Evolutionary conservation across 2,329 filamentous ascomycete species (phyloP), one percentile per base, ranked within the genome.

Genomic region (Chaetomium sp.): DNA sequence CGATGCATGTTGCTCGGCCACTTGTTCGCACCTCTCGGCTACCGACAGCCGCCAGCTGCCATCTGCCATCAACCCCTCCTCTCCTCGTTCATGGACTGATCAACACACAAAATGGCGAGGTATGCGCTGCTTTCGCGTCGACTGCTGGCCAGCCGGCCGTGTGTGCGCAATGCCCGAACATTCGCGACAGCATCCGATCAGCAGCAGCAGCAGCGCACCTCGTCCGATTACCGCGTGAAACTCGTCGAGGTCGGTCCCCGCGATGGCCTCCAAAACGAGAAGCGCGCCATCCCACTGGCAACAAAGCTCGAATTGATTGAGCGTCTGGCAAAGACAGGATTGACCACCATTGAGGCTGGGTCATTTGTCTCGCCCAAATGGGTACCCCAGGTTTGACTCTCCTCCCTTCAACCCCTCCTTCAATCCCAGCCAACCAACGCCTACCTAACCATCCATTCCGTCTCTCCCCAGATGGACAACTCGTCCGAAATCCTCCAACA

Each of bases 221-320:
- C 71, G 23, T 70, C 69, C 65, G 78, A 81, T 73, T 82, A 79
- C 72, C 75, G 72, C 65, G 82, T 87, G 66, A 83, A 81, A 77
- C 87, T 96, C 47, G 88, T 95, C 67, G 92, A 96, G 79, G 92
- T 96, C 67, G 91, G 91, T 9, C 91, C 92, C 38, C 84, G 92
- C 69, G 92, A 96, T 79, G 92, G 92, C n/a, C 79, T 96, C 60
- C 92, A 96, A 75, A 96, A 95, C 74, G 90, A 95, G 79, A 90
- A 90, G 78, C 85, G 81, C 68, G 82, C 82, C 31, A 89, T 96
- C 68, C 81, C 90, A 0, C 80, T 91, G 12, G 81, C 83, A 7
- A 92, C 88, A 2, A 96, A 96, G 77, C 84, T 94, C 62, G 86
- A 93, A 70, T 78, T 96, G 60, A 90, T 96, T 47, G 83, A 88